phyloP scores from a whole-genome alignment of 208 protist genomes.

The Leptomonas pyrrhocoris region DNA sequence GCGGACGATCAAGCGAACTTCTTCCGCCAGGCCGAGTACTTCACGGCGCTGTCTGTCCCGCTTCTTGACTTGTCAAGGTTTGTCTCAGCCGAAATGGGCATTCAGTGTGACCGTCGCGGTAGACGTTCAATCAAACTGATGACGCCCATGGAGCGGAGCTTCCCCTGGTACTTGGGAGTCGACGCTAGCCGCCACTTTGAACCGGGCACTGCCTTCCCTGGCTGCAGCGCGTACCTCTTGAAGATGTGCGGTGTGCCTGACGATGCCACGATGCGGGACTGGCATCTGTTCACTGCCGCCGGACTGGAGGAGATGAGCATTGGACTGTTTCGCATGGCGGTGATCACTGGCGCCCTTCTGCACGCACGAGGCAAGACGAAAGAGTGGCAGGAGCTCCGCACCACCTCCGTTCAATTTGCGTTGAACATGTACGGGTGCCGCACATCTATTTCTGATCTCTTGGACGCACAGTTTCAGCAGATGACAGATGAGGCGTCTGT shows the following conservation, averaged over 20 bases:
- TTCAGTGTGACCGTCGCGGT: neutral
- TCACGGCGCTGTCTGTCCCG: neutral
- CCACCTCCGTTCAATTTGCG: neutral
- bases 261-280: neutral
- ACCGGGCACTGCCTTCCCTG: neutral
- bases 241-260: neutral
- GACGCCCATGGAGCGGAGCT: neutral
- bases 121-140: neutral
- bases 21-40: neutral
- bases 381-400: neutral
- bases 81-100: neutral
- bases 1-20: neutral
- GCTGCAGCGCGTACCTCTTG: neutral
- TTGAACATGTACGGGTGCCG: slow-evolving; percentile 6
- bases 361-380: neutral
- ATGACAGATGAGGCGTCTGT: no score
- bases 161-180: neutral
- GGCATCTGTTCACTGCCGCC: neutral
- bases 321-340: neutral
- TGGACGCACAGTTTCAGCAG: no score
- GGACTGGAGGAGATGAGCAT: neutral
- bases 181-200: neutral
- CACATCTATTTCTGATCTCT: no score
- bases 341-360: neutral
- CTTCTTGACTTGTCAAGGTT: neutral